phyloP scores from a whole-genome alignment of 306 rosid genomes.

The Herpetospermum pedunculosum region DNA sequence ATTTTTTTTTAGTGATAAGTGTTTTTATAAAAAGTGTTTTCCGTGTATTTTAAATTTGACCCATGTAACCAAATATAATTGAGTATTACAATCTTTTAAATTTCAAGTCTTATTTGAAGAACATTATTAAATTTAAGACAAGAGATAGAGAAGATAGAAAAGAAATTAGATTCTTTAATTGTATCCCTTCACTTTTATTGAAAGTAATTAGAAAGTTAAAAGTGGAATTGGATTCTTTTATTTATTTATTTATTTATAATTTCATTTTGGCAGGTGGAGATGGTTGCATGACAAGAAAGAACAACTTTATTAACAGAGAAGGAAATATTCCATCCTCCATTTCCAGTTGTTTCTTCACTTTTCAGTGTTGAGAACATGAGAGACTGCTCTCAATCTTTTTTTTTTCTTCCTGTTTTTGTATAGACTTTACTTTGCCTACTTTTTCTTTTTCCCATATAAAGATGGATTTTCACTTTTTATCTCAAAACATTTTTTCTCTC shows the following conservation, averaged over 20 bases:
- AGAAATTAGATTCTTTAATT: neutral
- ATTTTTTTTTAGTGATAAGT: too few relatives aligned
- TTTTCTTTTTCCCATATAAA: neutral
- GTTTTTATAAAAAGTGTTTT: too few relatives aligned
- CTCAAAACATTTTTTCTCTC: neutral
- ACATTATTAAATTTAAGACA: too few relatives aligned
- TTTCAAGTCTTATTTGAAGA: too few relatives aligned
- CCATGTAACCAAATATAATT: too few relatives aligned
- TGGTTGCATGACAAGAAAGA: slow-evolving; percentile 76
- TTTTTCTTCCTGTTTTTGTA: neutral
- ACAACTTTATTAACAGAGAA: slow-evolving; percentile 54
- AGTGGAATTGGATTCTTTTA: neutral
- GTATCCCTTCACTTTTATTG: neutral
- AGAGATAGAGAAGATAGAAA: neutral
- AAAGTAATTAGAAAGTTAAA: neutral
- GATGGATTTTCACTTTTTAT: neutral
- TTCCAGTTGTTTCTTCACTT: slow-evolving; percentile 12
- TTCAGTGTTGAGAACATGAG: slow-evolving; percentile 2
- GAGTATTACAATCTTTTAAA: too few relatives aligned
- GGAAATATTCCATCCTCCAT: slow-evolving; percentile 10
- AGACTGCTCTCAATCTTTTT: slow-evolving; percentile 11
- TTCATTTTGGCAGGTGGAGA: slow-evolving; percentile 62
- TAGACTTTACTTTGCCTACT: slow-evolving; percentile 11
- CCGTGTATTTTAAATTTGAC: too few relatives aligned
- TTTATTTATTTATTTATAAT: neutral